Percentiles rank a stretch among this genome's conserved stretches.
Evolutionary conservation across 257 asterid genomes (phyloP).

Genomic region (Lycium barbarum): DNA sequence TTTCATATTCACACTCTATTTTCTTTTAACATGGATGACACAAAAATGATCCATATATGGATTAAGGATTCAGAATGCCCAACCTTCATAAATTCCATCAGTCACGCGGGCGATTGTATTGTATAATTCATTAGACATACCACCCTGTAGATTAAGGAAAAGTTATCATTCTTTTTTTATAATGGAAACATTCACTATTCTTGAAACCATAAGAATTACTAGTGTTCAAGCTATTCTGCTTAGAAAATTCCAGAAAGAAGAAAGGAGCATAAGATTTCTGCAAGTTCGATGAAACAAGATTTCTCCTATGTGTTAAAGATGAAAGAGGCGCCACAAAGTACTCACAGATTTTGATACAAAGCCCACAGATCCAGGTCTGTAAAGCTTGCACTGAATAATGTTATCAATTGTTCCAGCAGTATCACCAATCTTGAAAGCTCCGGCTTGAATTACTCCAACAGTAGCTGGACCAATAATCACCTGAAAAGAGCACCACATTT

Average conservation of each 20-base stretch:
- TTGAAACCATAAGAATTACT: too few species aligned
- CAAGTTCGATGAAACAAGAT: background rate
- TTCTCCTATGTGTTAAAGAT: background rate
- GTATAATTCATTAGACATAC: too few species aligned
- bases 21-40: background rate
- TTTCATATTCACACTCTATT: background rate
- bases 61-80: too few species aligned
- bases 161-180: background rate
- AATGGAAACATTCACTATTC: too few species aligned
- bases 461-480: conserved; percentile 43
- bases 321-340: conserved; percentile 29
- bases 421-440: conserved; percentile 97
- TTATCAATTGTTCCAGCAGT: conserved; percentile 76
- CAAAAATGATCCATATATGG: background rate
- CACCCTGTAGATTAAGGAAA: too few species aligned
- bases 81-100: too few species aligned
- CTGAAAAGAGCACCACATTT: too few species aligned
- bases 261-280: background rate
- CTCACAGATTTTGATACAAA: conserved; percentile 96
- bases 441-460: conserved; percentile 99
- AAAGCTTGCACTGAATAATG: conserved; percentile 85
- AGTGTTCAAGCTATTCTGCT: too few species aligned
- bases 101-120: too few species aligned
- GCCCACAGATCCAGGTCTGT: conserved; percentile 98
- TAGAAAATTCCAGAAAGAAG: too few species aligned